Evolutionary conservation across 768 basidiomycete species (phyloP), one percentile per base, ranked within the genome.

Genomic region (Boletus rubescentipes): DNA sequence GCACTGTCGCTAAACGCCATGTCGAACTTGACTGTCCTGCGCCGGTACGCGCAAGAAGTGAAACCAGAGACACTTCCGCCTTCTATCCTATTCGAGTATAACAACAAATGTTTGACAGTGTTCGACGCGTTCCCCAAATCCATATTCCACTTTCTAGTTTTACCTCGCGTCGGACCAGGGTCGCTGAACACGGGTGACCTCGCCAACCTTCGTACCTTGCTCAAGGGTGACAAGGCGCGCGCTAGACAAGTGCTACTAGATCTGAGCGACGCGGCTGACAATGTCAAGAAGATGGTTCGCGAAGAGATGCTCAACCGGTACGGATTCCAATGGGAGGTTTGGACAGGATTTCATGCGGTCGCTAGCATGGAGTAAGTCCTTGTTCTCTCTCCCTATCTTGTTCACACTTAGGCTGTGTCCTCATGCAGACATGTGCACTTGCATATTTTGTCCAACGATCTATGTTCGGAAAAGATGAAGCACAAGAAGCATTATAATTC

Each of bases 401-500:
- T 14, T 32, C 7, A 34, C 26, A 16, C 23, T 53, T 30, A 36
- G 11, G 21, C 29, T 23, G 15, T 15, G 7, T 18, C 30, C 16
- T n/a, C 38, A 36, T 3, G 52, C 50, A 91, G 90, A 55, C 91
- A 93, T 67, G 55, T 93, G 3, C 91, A 97, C 64, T 69, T 96
- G 11, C 94, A 97, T 65, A 83, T 97, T 48, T 72, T 97, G 36
- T 93, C 93, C 4, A 78, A 82, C 5, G 94, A 97, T 65, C 67
- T 93, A 34, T 77, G 77, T 49, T 86, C 87, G 0, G 78, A 82
- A 9, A 73, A 72, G 47, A 71, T 95, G 75, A 96, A 94, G 73
- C 80, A 76, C 51, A 97, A 96, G 76, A 90, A 87, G 64, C 94
- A 97, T 60, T 90, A 92, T 72, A 94, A 95, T 63, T 89, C 91